Percentiles rank a stretch among this genome's conserved stretches.
These are phyloP conservation scores for Venturia nashicola DNA, from an alignment of 2,329 filamentous ascomycete genomes.

Conservation along the genomic window DNA sequence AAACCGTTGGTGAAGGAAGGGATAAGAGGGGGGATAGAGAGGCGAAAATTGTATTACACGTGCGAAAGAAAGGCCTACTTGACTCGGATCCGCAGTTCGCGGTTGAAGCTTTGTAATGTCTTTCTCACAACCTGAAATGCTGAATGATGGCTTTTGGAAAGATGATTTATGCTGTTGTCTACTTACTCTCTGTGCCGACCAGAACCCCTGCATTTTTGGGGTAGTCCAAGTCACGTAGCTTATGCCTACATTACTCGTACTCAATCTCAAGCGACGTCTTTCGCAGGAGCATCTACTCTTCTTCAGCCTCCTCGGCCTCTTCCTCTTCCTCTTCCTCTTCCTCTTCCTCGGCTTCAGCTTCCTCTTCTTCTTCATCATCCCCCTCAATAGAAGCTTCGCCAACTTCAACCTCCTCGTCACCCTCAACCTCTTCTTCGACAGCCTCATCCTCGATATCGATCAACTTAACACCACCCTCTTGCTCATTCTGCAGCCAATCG, in stretches of 20 bases:
- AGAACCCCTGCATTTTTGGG: neutral
- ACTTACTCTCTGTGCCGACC: neutral
- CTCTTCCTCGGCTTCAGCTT: neutral
- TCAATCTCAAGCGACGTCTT: neutral
- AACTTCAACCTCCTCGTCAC: constrained; percentile 17
- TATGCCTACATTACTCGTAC: neutral
- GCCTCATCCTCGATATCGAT: constrained; percentile 27
- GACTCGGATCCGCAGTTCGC: too few species aligned
- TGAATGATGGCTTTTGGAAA: neutral
- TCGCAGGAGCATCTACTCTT: neutral
- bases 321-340: neutral
- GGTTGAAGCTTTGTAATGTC: too few species aligned
- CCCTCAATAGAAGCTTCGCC: constrained; percentile 3
- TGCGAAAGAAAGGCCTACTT: too few species aligned
- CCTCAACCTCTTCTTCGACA: constrained; percentile 23
- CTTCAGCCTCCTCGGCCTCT: neutral
- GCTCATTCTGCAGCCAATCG: constrained; percentile 72
- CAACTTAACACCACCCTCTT: constrained; percentile 45
- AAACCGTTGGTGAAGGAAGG: too few species aligned
- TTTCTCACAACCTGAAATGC: too few species aligned
- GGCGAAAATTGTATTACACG: too few species aligned
- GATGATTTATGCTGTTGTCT: neutral
- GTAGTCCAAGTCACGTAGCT: neutral
- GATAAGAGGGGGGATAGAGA: too few species aligned
- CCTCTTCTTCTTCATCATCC: constrained; percentile 1